These are phyloP conservation scores for Tulasnella sp. DNA, from an alignment of 768 basidiomycete species.

Conservation along the genomic window DNA sequence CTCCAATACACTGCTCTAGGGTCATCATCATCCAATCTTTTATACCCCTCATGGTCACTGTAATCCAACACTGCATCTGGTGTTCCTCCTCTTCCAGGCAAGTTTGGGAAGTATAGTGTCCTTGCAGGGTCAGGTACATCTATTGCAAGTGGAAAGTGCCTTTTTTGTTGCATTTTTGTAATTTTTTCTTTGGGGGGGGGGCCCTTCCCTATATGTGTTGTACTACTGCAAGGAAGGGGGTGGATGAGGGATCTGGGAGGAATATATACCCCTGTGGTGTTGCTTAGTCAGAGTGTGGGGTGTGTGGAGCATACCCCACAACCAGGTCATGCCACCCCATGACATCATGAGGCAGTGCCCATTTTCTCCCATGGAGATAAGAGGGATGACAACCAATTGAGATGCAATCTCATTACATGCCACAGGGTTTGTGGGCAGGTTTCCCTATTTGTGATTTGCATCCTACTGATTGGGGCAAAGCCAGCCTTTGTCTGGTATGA, in stretches of 20 bases:
- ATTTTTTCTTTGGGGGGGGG: not conserved
- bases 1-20: not conserved
- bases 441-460: not conserved
- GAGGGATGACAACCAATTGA: not conserved
- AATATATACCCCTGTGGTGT: not conserved
- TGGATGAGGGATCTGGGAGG: not conserved
- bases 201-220: not conserved
- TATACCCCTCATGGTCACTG: not conserved
- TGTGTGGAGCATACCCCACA: not conserved
- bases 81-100: not conserved
- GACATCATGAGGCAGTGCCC: not conserved
- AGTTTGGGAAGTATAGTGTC: not conserved
- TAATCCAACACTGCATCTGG: slow-evolving; percentile 4
- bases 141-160: not conserved
- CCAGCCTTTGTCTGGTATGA: not conserved
- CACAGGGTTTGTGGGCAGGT: not conserved
- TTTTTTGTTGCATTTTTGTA: not conserved
- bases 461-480: too few relatives aligned
- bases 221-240: not conserved
- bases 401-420: not conserved
- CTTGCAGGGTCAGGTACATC: not conserved
- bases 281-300: not conserved
- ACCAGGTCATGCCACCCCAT: not conserved
- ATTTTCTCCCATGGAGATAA: not conserved
- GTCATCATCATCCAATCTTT: not conserved